Base-by-base conservation (phyloP, 2,329 filamentous ascomycete species). In the Fonsecaea erecta region DNA sequence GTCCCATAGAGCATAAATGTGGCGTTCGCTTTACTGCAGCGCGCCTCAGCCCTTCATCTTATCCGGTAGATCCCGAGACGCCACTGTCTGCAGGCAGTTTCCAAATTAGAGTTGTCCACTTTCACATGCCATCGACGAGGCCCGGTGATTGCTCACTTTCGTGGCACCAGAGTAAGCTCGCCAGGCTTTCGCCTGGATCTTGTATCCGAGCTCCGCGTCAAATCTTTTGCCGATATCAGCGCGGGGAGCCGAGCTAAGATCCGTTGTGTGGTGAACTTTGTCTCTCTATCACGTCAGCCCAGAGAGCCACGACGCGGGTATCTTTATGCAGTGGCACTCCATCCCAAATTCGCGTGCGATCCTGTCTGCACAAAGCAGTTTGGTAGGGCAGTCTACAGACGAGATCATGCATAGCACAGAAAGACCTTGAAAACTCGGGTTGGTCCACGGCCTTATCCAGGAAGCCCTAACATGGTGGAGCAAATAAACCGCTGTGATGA, bases 91-190 rank as follows among this genome's bases (percentile, higher is more conserved):
- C 21, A 24, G 18, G 21, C 18, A 11, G 18, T 48, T 48, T 26
- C 43, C 18, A 12, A 48, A 48, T 24, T 21, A 48, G 11, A 48
- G 43, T 48, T 48, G 8, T 12, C 43, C 3, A 48, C 43, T 24
- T 12, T 48, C 18, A 48, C 26, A 40, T 26, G 51, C 56, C 51
- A 59, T 59, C 26, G 56, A 59, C 18, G 40, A 28, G n/a, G 40
- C n/a, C 40, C 8, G 26, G 18, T 30, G 40, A 59, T 16, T 26
- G n/a, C 40, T 59, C 35, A 30, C 26, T 26, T 5, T 14, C 3
- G 35, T 46, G 35, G 12, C 34, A 18, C 54, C n/a, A 18, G n/a
- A 21, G 24, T 46, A 51, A 37, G 26, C n/a, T n/a, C n/a, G 28
- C 32, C 30, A 32, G 18, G 40, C 24, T 58, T 48, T 16, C 12